Conservation (phyloP, 208 protist genomes). For the Wallacemonas collosoma region DNA sequence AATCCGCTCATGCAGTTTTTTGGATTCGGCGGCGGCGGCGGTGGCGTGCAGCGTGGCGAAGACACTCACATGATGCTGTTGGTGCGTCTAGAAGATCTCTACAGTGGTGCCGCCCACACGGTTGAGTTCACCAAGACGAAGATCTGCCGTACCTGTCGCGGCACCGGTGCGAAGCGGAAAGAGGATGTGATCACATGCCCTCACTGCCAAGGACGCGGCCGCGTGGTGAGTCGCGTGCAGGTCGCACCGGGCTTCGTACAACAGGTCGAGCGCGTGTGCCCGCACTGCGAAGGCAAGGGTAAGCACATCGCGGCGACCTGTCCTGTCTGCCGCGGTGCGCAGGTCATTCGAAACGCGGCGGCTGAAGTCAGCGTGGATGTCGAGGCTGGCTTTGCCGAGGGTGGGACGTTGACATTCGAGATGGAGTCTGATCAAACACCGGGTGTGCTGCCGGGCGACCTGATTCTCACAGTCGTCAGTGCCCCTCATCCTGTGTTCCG, state of each 20-base stretch:
- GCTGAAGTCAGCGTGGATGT: conserved; percentile 51
- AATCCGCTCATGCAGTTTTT: conserved; percentile 42
- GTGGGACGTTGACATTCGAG: conserved; percentile 43
- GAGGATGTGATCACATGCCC: conserved; percentile 36
- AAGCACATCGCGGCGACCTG: conserved; percentile 59
- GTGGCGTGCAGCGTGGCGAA: conserved; percentile 50
- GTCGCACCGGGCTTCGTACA: conserved; percentile 51
- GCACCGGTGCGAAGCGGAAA: conserved; percentile 38
- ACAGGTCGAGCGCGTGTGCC: conserved; percentile 57
- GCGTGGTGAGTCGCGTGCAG: conserved; percentile 37
- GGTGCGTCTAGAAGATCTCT: conserved; percentile 93
- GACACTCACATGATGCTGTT: conserved; percentile 70
- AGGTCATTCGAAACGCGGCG: conserved; percentile 34
- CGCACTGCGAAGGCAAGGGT: conserved; percentile 76
- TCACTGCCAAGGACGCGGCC: conserved; percentile 42
- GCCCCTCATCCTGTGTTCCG: conserved; percentile 52
- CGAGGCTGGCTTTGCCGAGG: conserved; percentile 52
- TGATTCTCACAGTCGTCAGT: conserved; percentile 49
- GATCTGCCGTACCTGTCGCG: conserved; percentile 60
- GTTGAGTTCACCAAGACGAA: conserved; percentile 82
- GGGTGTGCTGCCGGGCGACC: conserved; percentile 52
- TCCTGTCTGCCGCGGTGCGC: conserved; percentile 51
- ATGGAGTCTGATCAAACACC: conserved; percentile 62
- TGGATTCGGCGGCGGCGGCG: conserved; percentile 21
- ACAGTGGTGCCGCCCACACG: conserved; percentile 87